These are phyloP conservation scores for Logfia minima DNA, from an alignment of 129 eudicot genomes.

Conservation along the genomic window DNA sequence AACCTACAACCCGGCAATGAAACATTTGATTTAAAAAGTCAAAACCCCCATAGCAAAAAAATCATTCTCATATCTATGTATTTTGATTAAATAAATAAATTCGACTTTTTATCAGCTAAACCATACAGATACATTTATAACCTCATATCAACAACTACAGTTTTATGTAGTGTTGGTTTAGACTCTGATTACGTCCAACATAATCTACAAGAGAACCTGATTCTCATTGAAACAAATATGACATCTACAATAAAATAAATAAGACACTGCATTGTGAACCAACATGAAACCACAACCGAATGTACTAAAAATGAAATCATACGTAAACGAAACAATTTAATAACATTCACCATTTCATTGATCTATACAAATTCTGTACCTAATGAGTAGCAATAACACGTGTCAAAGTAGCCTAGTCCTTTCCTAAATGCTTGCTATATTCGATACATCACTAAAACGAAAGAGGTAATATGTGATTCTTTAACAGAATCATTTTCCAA, in stretches of 20 bases:
- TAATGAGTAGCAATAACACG: neutral
- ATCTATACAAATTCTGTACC: neutral
- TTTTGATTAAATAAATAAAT: no score
- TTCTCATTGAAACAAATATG: no score
- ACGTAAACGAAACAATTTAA: neutral
- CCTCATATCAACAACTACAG: neutral
- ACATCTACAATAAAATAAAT: no score
- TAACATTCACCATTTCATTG: neutral
- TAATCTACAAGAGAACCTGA: no score
- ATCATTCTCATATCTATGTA: neutral
- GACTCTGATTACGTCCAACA: neutral
- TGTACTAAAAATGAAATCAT: neutral
- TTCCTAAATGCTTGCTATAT: neutral
- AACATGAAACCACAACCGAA: neutral
- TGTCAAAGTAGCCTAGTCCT: neutral
- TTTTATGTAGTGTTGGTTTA: neutral
- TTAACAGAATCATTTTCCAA: neutral
- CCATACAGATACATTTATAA: neutral
- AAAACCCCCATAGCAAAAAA: neutral
- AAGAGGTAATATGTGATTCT: neutral
- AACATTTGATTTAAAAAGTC: neutral
- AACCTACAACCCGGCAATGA: neutral
- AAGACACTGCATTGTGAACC: no score
- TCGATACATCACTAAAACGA: no score
- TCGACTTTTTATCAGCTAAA: neutral